Evolutionary conservation across 805 yeast species (phyloP), one percentile per base, ranked within the genome.

Genomic region (Phaffomyces thermotolerans): DNA sequence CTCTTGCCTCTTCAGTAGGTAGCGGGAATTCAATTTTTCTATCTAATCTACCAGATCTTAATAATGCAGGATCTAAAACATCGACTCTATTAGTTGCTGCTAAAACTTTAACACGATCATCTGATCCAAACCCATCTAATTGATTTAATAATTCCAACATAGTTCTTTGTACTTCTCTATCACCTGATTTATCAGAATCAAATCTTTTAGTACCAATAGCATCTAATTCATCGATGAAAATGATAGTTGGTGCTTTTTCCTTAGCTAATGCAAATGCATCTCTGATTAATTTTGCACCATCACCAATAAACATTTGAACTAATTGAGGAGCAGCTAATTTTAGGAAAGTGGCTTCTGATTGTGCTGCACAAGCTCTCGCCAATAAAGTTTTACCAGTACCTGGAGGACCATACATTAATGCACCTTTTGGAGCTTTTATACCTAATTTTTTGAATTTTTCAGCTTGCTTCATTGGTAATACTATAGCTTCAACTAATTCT

Each of bases 81-180:
- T 93, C 99, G 34, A 93, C 97, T 72, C 99, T 83, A 65, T 93
- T 93, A 3, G 99, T 93, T 35, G 99, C 99, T 13, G 98, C 98
- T 52, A 93, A 74, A 36, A 93, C 98, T 67, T 93, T 93, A 44
- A 93, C 99, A 52, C 97, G 74, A 61, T 93, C 99, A 66, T 93
- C 98, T 22, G 95, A 84, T 29, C 95, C 96, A 61, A 93, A 93
- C 39, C 99, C 99, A 69, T 93, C 99, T 66, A 93, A 75, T 69
- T 93, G 99, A 67, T 93, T 93, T 59, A 93, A 78, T 59, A 93
- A 74, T 67, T 93, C 99, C 78, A 93, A 76, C 99, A 93, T 93
- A 29, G 99, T 93, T 78, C 99, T 84, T 68, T 93, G 99, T 44
- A 93, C 96, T 71, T 93, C 99, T 63, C 98, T 79, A 66, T 93